These are phyloP conservation scores for Haematococcus sp. DNA, from an alignment of 139 green algal genomes.

Conservation along the genomic window DNA sequence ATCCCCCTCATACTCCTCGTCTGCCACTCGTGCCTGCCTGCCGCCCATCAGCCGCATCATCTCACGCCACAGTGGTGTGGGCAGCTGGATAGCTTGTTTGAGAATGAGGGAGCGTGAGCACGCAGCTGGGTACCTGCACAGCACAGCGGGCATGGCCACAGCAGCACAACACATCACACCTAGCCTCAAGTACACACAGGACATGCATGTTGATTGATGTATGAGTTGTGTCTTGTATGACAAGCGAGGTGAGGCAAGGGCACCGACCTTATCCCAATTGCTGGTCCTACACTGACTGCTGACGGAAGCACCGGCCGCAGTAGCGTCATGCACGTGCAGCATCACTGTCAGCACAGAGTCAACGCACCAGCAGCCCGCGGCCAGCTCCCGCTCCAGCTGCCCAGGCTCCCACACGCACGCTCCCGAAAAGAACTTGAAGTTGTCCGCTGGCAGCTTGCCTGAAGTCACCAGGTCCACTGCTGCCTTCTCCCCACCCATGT, in stretches of 20 bases:
- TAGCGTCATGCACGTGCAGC: no score
- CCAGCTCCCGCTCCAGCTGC: slow-evolving; percentile 52
- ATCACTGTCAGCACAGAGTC: no score
- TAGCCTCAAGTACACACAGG: neutral
- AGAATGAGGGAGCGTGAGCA: slow-evolving; percentile 55
- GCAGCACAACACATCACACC: neutral
- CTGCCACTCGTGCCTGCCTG: slow-evolving; percentile 22
- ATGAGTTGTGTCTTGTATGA: no score
- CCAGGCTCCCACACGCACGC: slow-evolving; percentile 45
- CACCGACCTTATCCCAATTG: no score
- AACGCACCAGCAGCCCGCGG: slow-evolving; percentile 39
- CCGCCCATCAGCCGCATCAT: slow-evolving; percentile 55
- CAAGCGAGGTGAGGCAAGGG: no score
- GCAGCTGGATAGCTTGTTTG: slow-evolving; percentile 64
- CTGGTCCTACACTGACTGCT: no score
- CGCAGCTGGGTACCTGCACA: slow-evolving; percentile 40
- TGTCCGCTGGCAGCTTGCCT: slow-evolving; percentile 17
- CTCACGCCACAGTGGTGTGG: slow-evolving; percentile 67
- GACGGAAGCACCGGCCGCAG: no score
- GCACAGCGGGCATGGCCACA: neutral
- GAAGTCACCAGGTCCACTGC: slow-evolving; percentile 24
- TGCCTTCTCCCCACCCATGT: slow-evolving; percentile 32
- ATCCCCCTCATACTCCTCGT: slow-evolving; percentile 26
- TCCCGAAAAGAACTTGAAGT: slow-evolving; percentile 69
- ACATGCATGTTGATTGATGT: neutral